A percentile compares a stretch with the other conserved stretches of the same genome.
These are phyloP conservation scores for Arthonia radiata DNA, from an alignment of 495 filamentous ascomycete species.

Conservation along the genomic window DNA sequence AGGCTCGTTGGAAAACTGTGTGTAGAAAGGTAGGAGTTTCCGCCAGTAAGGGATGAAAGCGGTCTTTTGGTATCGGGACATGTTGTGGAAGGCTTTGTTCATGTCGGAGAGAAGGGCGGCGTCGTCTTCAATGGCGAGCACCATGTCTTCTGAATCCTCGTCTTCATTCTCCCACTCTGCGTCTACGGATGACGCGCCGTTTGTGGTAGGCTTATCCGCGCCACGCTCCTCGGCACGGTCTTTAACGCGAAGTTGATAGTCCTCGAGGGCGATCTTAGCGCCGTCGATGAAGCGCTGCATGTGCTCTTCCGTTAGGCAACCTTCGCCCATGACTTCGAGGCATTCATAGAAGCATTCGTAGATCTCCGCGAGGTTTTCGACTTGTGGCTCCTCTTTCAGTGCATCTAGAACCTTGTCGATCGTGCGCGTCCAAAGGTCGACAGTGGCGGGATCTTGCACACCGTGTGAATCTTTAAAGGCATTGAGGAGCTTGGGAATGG, in stretches of 20 bases:
- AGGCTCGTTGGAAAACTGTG: constrained; percentile 52
- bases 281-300: constrained; percentile 72
- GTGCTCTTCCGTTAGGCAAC: constrained; percentile 48
- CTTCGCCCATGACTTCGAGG: constrained; percentile 74
- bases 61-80: constrained; percentile 84
- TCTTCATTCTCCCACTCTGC: constrained; percentile 54
- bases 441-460: constrained; percentile 42
- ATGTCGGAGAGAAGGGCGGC: constrained; percentile 93
- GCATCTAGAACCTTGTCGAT: constrained; percentile 84
- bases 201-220: too few species aligned
- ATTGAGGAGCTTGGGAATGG: constrained; percentile 82
- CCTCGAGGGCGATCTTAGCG: constrained; percentile 59
- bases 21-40: constrained; percentile 58
- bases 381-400: constrained; percentile 76
- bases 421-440: constrained; percentile 59
- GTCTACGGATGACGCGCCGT: too few species aligned
- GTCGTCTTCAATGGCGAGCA: constrained; percentile 91
- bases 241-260: constrained; percentile 69
- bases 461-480: constrained; percentile 83
- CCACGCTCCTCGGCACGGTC: constrained; percentile 59
- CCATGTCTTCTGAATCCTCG: constrained; percentile 53
- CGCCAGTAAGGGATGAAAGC: constrained; percentile 74
- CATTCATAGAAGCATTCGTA: constrained; percentile 99
- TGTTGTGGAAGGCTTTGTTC: constrained; percentile 99
- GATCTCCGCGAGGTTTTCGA: constrained; percentile 95